Percentiles rank a stretch among this genome's conserved stretches.
phyloP scores from a whole-genome alignment of 2,329 filamentous ascomycete species.

The Fusarium guadeloupense region DNA sequence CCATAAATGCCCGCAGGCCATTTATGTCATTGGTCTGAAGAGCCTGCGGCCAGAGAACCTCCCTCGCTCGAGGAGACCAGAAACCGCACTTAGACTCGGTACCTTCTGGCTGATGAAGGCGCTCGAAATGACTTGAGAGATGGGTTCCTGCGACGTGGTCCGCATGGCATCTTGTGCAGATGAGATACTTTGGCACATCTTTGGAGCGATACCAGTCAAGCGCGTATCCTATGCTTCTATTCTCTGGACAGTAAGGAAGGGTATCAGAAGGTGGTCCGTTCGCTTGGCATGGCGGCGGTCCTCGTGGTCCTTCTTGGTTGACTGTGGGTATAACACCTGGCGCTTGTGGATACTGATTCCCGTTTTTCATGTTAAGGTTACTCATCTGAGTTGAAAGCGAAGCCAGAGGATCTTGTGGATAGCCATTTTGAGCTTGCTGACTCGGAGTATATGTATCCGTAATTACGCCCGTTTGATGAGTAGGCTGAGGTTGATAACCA shows the following conservation, averaged over 20 bases:
- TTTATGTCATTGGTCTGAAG: slow-evolving; percentile 39
- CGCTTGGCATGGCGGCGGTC: slow-evolving; percentile 23
- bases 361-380: slow-evolving; percentile 16
- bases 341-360: background rate
- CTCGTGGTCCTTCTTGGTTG: slow-evolving; percentile 8
- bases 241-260: slow-evolving; percentile 44
- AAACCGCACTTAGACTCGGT: slow-evolving; percentile 46
- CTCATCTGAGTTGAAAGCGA: slow-evolving; percentile 31
- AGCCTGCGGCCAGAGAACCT: slow-evolving; percentile 48
- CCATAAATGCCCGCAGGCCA: slow-evolving; percentile 43
- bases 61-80: slow-evolving; percentile 46
- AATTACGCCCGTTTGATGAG: accelerated
- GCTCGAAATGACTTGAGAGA: slow-evolving; percentile 45
- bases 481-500: background rate
- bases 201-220: slow-evolving; percentile 47
- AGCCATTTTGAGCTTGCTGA: background rate
- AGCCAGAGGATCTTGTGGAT: slow-evolving; percentile 7
- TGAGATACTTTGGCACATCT: slow-evolving; percentile 44
- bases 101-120: slow-evolving; percentile 37
- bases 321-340: accelerated
- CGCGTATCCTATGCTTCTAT: slow-evolving; percentile 41
- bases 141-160: slow-evolving; percentile 48
- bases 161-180: slow-evolving; percentile 55
- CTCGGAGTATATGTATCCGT: background rate
- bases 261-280: slow-evolving; percentile 38